Evolutionary conservation across 257 asterid genomes (phyloP), one percentile per base, ranked within the genome.

Genomic region (Solanum tarijense): DNA sequence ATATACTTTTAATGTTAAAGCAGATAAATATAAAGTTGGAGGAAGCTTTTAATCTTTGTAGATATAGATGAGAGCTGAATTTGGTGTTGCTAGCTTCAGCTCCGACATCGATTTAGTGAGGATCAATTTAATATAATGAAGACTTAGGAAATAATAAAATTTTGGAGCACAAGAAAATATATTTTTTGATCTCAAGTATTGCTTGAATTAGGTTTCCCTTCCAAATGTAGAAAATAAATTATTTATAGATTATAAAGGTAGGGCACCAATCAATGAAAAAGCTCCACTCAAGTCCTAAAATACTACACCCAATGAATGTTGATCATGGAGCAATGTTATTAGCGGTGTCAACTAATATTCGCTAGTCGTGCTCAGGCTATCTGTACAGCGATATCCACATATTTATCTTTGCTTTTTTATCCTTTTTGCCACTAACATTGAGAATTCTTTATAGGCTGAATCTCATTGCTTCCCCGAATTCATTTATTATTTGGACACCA

Each of bases 331-430:
- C 12, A 58, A 21, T 58, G 27, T 3, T 8, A 58, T 58, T 58
- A 58, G 5, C 2, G 68, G 27, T 58, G 68, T 9, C 68, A 58
- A 8, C 2, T 21, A 58, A 58, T 21, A 58, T 58, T 58, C 6
- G 5, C n/a, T 0, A 0, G 27, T 8, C 5, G 27, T 58, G 25
- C 68, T 58, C 25, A 58, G 0, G 12, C 68, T 9, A 21, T 58
- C 0, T 21, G 12, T 7, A 58, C 12, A n/a, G 0, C 12, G 1
- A 58, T 8, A 21, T 58, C 10, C 5, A 1, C 68, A 21, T 21
- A 58, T 58, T 8, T 21, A 58, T 58, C 62, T 14, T 16, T 0
- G 6, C 5, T 16, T 55, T 6, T 58, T 58, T 21, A 21, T 23
- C 68, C 2, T 58, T 58, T 58, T 21, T 0, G 27, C n/a, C 27